Conservation (phyloP, 305 asterid species). For the Nicotiana rustica region DNA sequence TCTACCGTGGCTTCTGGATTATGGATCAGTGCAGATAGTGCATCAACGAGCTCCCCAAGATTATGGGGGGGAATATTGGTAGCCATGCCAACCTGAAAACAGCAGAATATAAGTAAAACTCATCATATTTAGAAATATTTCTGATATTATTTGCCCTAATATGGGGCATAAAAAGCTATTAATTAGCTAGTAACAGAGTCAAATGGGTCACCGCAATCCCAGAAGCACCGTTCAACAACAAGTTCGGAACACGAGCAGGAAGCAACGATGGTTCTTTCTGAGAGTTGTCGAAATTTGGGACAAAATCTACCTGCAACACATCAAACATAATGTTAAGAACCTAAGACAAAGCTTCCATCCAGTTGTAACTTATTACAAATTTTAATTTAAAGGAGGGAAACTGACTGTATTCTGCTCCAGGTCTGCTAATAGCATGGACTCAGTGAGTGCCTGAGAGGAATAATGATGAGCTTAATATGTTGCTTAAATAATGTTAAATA, state of each 20-base stretch:
- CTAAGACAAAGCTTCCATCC: slow-evolving; percentile 34
- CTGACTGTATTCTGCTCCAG: slow-evolving; percentile 89
- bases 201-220: slow-evolving; percentile 88
- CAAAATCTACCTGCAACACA: slow-evolving; percentile 84
- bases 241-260: slow-evolving; percentile 94
- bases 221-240: slow-evolving; percentile 92
- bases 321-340: slow-evolving; percentile 34
- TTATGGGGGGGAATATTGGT: slow-evolving; percentile 99
- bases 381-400: slow-evolving; percentile 33
- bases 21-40: slow-evolving; percentile 82
- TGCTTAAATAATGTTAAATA: slow-evolving; percentile 12
- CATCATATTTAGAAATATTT: not conserved
- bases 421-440: slow-evolving; percentile 93
- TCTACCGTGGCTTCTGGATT: slow-evolving; percentile 97
- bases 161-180: slow-evolving; percentile 27
- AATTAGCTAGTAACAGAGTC: slow-evolving; percentile 34
- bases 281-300: slow-evolving; percentile 93
- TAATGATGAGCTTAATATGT: not conserved
- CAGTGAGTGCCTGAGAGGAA: slow-evolving; percentile 82
- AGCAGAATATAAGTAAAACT: slow-evolving; percentile 35
- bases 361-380: slow-evolving; percentile 28
- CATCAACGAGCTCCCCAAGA: slow-evolving; percentile 98
- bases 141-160: not conserved
- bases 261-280: slow-evolving; percentile 97
- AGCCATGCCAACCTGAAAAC: slow-evolving; percentile 96